phyloP scores from a whole-genome alignment of 140 eudicot genomes.

The Flaveria floridana region DNA sequence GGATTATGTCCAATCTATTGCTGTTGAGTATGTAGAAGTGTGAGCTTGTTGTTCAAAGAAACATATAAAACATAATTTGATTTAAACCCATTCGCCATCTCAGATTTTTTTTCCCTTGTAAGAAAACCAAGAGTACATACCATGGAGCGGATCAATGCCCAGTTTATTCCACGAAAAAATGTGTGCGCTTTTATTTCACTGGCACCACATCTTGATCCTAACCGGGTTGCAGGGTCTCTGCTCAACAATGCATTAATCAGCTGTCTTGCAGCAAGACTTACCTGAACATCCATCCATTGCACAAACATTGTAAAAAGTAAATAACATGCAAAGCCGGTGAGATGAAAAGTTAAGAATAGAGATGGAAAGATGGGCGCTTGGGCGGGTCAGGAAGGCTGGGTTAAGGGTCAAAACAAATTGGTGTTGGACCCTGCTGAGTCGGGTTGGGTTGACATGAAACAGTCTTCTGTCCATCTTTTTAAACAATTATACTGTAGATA shows the following conservation, averaged over 20 bases:
- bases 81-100: background rate
- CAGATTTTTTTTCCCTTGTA: background rate
- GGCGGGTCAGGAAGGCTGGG: background rate
- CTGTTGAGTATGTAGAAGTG: background rate
- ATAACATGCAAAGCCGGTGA: background rate
- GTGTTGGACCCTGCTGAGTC: background rate
- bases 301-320: background rate
- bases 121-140: slow-evolving; percentile 37
- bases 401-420: background rate
- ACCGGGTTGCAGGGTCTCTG: slow-evolving; percentile 80
- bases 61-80: background rate
- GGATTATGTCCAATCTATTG: no score
- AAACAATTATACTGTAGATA: background rate
- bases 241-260: slow-evolving; percentile 72
- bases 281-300: slow-evolving; percentile 45
- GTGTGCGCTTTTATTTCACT: slow-evolving; percentile 79
- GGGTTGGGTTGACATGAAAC: background rate
- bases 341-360: background rate
- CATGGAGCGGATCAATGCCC: slow-evolving; percentile 98
- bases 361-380: no score
- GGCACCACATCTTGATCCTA: slow-evolving; percentile 86
- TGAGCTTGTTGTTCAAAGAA: background rate
- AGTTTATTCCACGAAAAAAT: slow-evolving; percentile 80
- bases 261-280: slow-evolving; percentile 86
- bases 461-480: background rate